These are phyloP conservation scores for Parasarocladium wereldwijsianum DNA, from an alignment of 2,329 filamentous ascomycete genomes.

Conservation along the genomic window DNA sequence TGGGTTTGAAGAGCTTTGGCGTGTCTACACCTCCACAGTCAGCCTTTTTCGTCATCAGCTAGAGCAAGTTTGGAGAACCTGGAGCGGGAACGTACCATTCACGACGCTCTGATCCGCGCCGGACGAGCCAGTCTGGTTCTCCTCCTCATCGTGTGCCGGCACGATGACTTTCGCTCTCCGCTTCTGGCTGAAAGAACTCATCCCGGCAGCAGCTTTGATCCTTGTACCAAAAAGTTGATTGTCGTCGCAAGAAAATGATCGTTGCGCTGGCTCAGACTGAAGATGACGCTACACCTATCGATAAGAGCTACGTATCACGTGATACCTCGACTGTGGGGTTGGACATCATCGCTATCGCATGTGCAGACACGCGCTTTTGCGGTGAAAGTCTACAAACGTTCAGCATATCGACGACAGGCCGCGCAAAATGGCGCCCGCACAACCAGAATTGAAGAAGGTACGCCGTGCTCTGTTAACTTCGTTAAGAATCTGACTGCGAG, in stretches of 20 bases:
- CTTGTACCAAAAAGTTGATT: slow-evolving; percentile 2
- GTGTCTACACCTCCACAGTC: slow-evolving; percentile 16
- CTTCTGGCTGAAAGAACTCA: slow-evolving; percentile 42
- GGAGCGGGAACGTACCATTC: slow-evolving; percentile 19
- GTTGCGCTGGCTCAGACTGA: slow-evolving; percentile 6
- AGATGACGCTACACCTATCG: slow-evolving; percentile 9
- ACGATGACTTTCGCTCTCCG: slow-evolving; percentile 67
- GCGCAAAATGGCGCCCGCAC: slow-evolving; percentile 85
- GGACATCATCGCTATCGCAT: too few relatives aligned
- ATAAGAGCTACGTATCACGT: slow-evolving; percentile 38
- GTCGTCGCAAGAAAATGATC: slow-evolving; percentile 1
- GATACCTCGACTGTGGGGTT: too few relatives aligned
- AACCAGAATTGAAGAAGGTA: slow-evolving; percentile 98
- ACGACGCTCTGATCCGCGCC: slow-evolving; percentile 11
- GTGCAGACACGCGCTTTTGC: too few relatives aligned
- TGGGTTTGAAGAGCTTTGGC: slow-evolving; percentile 24
- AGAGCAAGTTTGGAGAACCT: slow-evolving; percentile 10
- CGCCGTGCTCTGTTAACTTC: background rate
- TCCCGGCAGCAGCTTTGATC: slow-evolving; percentile 16
- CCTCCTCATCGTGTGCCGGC: slow-evolving; percentile 50
- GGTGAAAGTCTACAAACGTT: too few relatives aligned
- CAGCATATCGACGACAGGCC: too few relatives aligned
- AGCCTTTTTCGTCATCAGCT: slow-evolving; percentile 22
- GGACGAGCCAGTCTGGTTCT: slow-evolving; percentile 6
- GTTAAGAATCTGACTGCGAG: too few relatives aligned